Percentiles rank a stretch among this genome's conserved stretches.
phyloP scores from a whole-genome alignment of 768 basidiomycete genomes.

The Kwoniella sp. region DNA sequence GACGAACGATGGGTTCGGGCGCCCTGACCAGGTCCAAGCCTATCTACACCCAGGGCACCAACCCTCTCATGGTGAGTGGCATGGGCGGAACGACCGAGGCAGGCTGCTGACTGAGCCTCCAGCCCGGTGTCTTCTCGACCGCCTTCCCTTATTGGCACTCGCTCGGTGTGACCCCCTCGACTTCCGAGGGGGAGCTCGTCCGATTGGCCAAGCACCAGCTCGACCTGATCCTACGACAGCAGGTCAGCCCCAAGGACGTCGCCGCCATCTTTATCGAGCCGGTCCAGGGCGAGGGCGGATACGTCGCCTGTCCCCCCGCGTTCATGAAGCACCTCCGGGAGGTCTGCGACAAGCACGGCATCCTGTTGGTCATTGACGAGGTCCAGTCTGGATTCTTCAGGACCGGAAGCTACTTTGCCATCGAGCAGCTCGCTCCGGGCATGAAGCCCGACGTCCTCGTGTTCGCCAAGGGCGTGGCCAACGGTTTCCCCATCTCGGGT shows the following conservation, averaged over 20 bases:
- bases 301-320: slow-evolving; percentile 75
- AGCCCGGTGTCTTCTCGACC: slow-evolving; percentile 59
- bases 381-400: slow-evolving; percentile 81
- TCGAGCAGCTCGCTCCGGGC: slow-evolving; percentile 64
- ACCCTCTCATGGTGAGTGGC: slow-evolving; percentile 71
- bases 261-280: slow-evolving; percentile 93
- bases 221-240: slow-evolving; percentile 71
- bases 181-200: slow-evolving; percentile 60
- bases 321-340: slow-evolving; percentile 75
- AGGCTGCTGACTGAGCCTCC: not conserved
- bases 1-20: slow-evolving; percentile 89
- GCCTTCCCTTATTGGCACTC: slow-evolving; percentile 96
- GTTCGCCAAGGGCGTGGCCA: slow-evolving; percentile 68
- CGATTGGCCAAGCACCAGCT: slow-evolving; percentile 71
- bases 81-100: slow-evolving; percentile 52
- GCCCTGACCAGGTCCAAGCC: slow-evolving; percentile 92
- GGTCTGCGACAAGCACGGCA: slow-evolving; percentile 80
- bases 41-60: slow-evolving; percentile 71
- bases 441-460: slow-evolving; percentile 83
- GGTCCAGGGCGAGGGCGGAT: slow-evolving; percentile 91
- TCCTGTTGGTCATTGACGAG: slow-evolving; percentile 60
- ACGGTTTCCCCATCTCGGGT: slow-evolving; percentile 89
- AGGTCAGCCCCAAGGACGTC: slow-evolving; percentile 75
- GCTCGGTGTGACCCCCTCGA: slow-evolving; percentile 58
- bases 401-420: slow-evolving; percentile 62